A percentile compares a stretch with the other conserved stretches of the same genome.
Evolutionary conservation across 352 stramenopile genomes (phyloP).

Genomic region (Globisporangium nagaii): DNA sequence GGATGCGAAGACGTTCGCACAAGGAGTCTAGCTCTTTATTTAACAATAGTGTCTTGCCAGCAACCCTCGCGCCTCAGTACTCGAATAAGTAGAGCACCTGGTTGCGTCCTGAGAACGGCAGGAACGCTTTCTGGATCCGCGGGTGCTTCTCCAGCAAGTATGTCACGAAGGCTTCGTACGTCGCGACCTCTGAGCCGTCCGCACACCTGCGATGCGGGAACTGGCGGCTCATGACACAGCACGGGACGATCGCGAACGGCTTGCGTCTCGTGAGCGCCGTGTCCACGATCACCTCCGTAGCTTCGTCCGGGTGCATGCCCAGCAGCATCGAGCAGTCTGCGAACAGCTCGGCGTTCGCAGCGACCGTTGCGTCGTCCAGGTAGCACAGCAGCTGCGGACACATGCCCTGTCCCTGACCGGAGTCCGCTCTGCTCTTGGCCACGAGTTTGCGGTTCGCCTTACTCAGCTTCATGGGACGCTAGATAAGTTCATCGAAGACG

Average conservation of each 20-base stretch:
- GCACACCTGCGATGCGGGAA: slow-evolving; percentile 75
- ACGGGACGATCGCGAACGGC: slow-evolving; percentile 95
- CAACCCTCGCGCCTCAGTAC: slow-evolving; percentile 20
- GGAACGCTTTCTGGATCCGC: slow-evolving; percentile 50
- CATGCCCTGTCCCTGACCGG: slow-evolving; percentile 25
- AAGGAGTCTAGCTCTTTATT: too few relatives aligned
- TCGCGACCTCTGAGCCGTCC: slow-evolving; percentile 63
- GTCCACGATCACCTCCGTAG: slow-evolving; percentile 95
- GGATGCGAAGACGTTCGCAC: too few relatives aligned
- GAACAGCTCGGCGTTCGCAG: slow-evolving; percentile 54
- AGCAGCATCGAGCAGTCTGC: slow-evolving; percentile 80
- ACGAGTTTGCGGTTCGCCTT: slow-evolving; percentile 73
- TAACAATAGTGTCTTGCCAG: background rate
- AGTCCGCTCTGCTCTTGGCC: slow-evolving; percentile 18
- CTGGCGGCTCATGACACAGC: slow-evolving; percentile 93
- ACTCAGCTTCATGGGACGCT: slow-evolving; percentile 75
- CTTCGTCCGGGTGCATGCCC: slow-evolving; percentile 95
- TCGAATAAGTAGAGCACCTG: slow-evolving; percentile 80
- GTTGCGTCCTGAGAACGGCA: slow-evolving; percentile 81
- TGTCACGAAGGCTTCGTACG: slow-evolving; percentile 74
- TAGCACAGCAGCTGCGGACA: slow-evolving; percentile 51
- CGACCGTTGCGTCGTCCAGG: slow-evolving; percentile 52
- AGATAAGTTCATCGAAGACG: background rate
- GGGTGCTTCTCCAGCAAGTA: slow-evolving; percentile 82
- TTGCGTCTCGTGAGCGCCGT: slow-evolving; percentile 81